Evolutionary conservation across 306 rosid genomes (phyloP).

Genomic region (Herpetospermum pedunculosum): DNA sequence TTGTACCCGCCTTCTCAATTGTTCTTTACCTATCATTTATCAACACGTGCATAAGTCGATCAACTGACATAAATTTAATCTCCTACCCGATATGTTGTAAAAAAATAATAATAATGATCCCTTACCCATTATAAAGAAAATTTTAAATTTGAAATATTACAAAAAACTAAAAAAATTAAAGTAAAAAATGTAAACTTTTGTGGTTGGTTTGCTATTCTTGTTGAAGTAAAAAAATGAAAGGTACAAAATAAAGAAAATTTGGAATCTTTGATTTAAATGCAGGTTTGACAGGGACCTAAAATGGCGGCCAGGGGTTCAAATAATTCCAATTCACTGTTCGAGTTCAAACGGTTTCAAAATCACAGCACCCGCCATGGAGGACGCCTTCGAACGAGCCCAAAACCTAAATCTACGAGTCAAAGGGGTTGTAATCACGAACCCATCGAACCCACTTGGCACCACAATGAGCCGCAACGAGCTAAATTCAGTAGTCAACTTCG

Average conservation of each 20-base stretch:
- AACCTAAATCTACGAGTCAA: constrained; percentile 38
- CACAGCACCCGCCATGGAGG: constrained; percentile 36
- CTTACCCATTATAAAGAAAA: too few species aligned
- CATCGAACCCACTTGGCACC: constrained; percentile 81
- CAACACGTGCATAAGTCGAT: too few species aligned
- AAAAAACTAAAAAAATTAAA: neutral
- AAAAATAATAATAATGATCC: too few species aligned
- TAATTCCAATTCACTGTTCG: constrained; percentile 61
- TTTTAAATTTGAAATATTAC: too few species aligned
- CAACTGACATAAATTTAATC: too few species aligned
- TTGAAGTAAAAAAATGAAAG: too few species aligned
- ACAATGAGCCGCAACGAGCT: constrained; percentile 43
- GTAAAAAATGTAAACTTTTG: too few species aligned
- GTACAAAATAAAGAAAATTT: too few species aligned
- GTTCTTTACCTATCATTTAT: too few species aligned
- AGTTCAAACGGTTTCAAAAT: constrained; percentile 72
- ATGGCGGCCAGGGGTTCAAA: constrained; percentile 67
- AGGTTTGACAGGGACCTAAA: constrained; percentile 83
- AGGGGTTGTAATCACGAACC: constrained; percentile 71
- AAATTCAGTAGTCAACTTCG: constrained; percentile 37
- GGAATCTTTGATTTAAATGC: neutral
- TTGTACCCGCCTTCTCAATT: too few species aligned
- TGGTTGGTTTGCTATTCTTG: too few species aligned
- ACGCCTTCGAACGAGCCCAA: constrained; percentile 45
- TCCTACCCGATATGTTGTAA: too few species aligned